Evolutionary conservation across 805 yeast genomes (phyloP).

Genomic region (Scheffersomyces spartinae): DNA sequence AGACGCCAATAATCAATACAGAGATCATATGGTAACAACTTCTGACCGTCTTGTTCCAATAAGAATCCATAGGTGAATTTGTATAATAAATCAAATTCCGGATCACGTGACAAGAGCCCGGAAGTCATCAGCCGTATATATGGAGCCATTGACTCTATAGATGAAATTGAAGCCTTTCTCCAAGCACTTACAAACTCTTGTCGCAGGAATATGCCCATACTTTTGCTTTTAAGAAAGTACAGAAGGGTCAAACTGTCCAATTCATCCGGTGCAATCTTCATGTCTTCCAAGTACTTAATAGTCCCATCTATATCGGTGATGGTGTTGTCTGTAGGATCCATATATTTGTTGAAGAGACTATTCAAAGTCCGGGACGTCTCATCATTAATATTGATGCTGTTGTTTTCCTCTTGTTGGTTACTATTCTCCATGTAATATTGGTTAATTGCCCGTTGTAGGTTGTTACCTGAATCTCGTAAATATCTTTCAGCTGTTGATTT

Average conservation of each 20-base stretch:
- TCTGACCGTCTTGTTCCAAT: conserved; percentile 44
- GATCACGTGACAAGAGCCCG: conserved; percentile 20
- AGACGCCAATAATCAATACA: conserved; percentile 74
- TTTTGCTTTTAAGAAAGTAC: conserved; percentile 53
- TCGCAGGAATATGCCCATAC: conserved; percentile 48
- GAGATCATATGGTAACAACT: conserved; percentile 42
- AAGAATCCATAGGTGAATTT: conserved; percentile 59
- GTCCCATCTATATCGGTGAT: conserved; percentile 74
- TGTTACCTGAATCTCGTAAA: too few relatives aligned
- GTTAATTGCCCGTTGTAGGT: too few relatives aligned
- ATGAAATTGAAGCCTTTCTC: conserved; percentile 20
- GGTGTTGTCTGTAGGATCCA: conserved; percentile 16
- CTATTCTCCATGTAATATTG: too few relatives aligned
- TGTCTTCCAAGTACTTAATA: conserved; percentile 49
- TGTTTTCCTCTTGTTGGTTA: too few relatives aligned
- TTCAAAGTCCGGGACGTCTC: too few relatives aligned
- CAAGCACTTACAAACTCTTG: conserved; percentile 47
- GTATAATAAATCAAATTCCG: conserved; percentile 49
- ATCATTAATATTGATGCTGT: too few relatives aligned
- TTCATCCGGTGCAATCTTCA: conserved; percentile 68
- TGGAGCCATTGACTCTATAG: not conserved
- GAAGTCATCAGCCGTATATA: conserved; percentile 10
- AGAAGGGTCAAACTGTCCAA: conserved; percentile 59
- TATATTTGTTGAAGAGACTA: too few relatives aligned
- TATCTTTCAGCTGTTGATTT: too few relatives aligned